Conservation (phyloP, 179 eudicot species). For the Vitellaria paradoxa region DNA sequence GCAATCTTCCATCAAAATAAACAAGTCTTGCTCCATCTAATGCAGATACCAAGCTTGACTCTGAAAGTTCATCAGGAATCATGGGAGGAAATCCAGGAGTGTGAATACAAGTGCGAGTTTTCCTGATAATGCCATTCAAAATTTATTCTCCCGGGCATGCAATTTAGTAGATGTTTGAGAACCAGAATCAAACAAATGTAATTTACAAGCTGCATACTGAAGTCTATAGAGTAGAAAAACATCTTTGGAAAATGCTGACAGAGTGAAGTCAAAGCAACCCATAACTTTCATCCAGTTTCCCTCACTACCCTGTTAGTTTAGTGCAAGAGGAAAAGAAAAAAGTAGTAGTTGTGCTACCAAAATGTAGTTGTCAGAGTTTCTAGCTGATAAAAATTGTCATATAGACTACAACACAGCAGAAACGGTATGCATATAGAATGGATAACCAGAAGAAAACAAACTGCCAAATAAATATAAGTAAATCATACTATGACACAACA, state of each 20-base stretch:
- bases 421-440: background rate
- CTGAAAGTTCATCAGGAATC: conserved; percentile 66
- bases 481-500: background rate
- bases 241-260: background rate
- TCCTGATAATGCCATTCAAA: conserved; percentile 42
- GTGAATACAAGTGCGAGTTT: conserved; percentile 91
- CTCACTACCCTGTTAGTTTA: background rate
- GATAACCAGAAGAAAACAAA: background rate
- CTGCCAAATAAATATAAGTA: background rate
- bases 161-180: background rate
- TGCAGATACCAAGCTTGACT: conserved; percentile 49
- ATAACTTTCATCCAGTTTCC: background rate
- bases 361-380: background rate
- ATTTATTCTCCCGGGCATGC: background rate
- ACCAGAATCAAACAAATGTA: background rate
- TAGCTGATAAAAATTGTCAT: conserved; percentile 1
- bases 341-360: background rate
- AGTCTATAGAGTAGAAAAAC: background rate
- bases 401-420: background rate
- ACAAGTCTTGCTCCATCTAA: conserved; percentile 48
- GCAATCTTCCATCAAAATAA: conserved; percentile 81
- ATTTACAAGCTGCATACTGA: background rate
- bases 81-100: conserved; percentile 88
- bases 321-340: conserved; percentile 2
- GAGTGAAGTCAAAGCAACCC: background rate